Conservation (phyloP, 164 flowering plant genomes). For the Saururus chinensis region DNA sequence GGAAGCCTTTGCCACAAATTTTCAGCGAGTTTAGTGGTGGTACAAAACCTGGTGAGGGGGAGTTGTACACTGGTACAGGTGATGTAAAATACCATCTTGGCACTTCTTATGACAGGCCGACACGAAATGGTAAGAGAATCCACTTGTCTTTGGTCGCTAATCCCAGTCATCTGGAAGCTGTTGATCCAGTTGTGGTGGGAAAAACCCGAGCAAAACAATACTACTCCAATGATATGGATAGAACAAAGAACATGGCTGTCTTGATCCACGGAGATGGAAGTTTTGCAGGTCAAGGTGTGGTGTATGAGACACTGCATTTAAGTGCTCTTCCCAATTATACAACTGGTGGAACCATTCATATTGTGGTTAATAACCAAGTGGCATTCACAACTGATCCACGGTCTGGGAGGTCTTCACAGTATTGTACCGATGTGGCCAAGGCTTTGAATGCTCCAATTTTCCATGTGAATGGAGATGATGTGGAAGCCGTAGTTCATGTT, state of each 20-base stretch:
- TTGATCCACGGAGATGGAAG: slow-evolving; percentile 99
- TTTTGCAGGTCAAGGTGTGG: slow-evolving; percentile 99
- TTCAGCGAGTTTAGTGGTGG: slow-evolving; percentile 94
- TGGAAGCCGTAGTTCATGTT: slow-evolving; percentile 94
- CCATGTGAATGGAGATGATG: slow-evolving; percentile 94
- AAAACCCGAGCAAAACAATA: slow-evolving; percentile 94
- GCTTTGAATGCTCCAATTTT: slow-evolving; percentile 95
- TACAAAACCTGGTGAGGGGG: slow-evolving; percentile 65
- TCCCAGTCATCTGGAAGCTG: slow-evolving; percentile 99
- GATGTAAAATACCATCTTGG: slow-evolving; percentile 98
- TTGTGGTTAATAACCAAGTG: slow-evolving; percentile 95
- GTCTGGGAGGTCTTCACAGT: slow-evolving; percentile 90
- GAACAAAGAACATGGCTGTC: slow-evolving; percentile 80
- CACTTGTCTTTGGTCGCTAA: slow-evolving; percentile 98
- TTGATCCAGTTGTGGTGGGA: slow-evolving; percentile 89
- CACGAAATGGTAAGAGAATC: slow-evolving; percentile 85
- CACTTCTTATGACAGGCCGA: slow-evolving; percentile 96
- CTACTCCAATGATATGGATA: slow-evolving; percentile 69
- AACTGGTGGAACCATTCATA: slow-evolving; percentile 96
- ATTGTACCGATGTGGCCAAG: slow-evolving; percentile 97
- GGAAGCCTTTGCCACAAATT: slow-evolving; percentile 83
- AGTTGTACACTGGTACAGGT: slow-evolving; percentile 94
- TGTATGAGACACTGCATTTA: slow-evolving; percentile 92
- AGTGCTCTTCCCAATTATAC: slow-evolving; percentile 97
- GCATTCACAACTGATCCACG: slow-evolving; percentile 98